Conservation (phyloP, 2,329 filamentous ascomycete species). For the Hypoxylon sp. region DNA sequence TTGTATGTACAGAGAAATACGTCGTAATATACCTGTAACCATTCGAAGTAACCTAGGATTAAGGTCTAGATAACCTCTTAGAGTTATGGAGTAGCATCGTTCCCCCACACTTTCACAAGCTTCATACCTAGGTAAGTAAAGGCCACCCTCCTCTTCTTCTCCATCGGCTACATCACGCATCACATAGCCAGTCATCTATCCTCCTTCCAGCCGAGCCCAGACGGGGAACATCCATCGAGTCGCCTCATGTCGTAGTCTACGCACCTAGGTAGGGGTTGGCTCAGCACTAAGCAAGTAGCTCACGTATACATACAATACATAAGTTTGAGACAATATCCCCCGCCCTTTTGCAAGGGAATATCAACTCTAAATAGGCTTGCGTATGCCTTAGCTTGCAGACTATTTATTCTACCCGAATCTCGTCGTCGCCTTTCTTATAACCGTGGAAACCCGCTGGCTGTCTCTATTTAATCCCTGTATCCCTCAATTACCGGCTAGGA, state of each 20-base stretch:
- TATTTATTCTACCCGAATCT: constrained; percentile 33
- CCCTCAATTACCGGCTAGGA: constrained; percentile 26
- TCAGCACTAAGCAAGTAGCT: constrained; percentile 13
- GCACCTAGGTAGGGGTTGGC: constrained; percentile 23
- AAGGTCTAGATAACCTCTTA: constrained; percentile 12
- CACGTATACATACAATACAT: constrained; percentile 38
- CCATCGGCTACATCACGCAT: constrained; percentile 47
- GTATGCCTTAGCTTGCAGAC: constrained; percentile 28
- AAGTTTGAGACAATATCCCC: constrained; percentile 34
- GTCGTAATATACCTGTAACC: constrained; percentile 9
- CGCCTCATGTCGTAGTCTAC: constrained; percentile 40
- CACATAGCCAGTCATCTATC: constrained; percentile 49
- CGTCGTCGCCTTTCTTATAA: constrained; percentile 38
- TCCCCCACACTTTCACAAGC: constrained; percentile 57
- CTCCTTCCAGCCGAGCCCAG: constrained; percentile 52
- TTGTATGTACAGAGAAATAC: background rate
- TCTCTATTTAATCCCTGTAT: constrained; percentile 22
- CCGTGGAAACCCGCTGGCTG: constrained; percentile 35
- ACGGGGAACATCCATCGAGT: constrained; percentile 23
- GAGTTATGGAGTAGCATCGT: constrained; percentile 17
- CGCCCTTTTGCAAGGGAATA: constrained; percentile 22
- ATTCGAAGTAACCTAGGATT: constrained; percentile 17
- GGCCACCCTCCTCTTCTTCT: constrained; percentile 36
- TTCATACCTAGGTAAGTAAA: constrained; percentile 38
- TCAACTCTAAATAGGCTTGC: constrained; percentile 31